Conservation (phyloP, 176 grass and related monocot species). For the Musa beccarii region DNA sequence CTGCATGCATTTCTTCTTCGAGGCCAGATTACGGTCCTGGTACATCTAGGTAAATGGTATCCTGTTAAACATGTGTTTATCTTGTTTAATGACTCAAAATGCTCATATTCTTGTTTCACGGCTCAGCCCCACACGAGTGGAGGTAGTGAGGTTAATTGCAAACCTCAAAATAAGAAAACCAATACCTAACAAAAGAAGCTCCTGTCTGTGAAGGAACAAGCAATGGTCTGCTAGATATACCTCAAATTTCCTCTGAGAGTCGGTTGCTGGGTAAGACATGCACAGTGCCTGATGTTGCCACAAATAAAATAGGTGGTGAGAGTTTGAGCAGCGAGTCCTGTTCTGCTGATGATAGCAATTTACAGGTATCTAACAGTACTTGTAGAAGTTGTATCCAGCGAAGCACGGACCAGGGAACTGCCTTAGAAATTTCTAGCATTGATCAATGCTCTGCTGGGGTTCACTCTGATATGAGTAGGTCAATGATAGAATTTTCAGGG, state of each 20-base stretch:
- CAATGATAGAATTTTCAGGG: neutral
- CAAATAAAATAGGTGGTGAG: neutral
- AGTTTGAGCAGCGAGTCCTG: neutral
- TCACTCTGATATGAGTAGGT: neutral
- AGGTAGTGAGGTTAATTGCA: conserved; percentile 2
- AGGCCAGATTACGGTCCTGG: conserved; percentile 31
- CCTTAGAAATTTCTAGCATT: neutral
- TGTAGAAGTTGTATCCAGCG: neutral
- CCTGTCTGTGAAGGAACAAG: conserved; percentile 3
- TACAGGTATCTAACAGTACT: neutral
- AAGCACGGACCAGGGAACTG: neutral
- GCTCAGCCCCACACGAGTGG: conserved; percentile 13
- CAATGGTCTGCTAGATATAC: conserved; percentile 11
- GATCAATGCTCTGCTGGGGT: neutral
- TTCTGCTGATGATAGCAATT: neutral
- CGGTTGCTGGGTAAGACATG: neutral
- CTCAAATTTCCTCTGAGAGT: conserved; percentile 1
- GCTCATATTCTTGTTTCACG: conserved; percentile 26
- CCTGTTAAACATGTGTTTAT: conserved; percentile 1
- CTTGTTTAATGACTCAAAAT: conserved; percentile 19
- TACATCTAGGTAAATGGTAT: conserved; percentile 42
- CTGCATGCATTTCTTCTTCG: conserved; percentile 29
- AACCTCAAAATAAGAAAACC: conserved; percentile 25
- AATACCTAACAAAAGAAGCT: conserved; percentile 19
- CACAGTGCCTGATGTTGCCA: neutral